Percentiles rank a stretch among this genome's conserved stretches.
Evolutionary conservation across 1,284 basidiomycete genomes (phyloP).

Genomic region (Trichosporon asahii): DNA sequence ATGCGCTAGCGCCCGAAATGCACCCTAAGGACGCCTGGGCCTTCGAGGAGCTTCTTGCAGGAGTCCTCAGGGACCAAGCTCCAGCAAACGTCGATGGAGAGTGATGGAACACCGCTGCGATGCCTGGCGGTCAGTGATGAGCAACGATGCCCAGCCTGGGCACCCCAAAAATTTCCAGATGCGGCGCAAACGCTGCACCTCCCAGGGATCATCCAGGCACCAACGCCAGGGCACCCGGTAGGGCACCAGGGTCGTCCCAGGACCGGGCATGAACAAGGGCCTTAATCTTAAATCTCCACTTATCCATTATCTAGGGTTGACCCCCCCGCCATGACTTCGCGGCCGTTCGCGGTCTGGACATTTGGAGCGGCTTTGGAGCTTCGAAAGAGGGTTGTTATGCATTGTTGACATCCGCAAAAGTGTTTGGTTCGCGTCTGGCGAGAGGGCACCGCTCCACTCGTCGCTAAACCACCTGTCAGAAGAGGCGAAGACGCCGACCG

Average conservation of each 20-base stretch:
- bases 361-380: neutral
- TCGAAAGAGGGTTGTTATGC: neutral
- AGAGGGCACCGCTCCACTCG: neutral
- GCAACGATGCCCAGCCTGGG: neutral
- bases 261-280: slow-evolving; percentile 2
- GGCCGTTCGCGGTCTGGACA: neutral
- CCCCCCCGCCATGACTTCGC: neutral
- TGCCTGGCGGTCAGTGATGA: neutral
- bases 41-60: neutral
- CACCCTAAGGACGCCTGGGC: neutral
- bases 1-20: neutral
- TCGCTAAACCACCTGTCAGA: neutral
- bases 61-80: neutral
- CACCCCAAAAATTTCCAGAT: slow-evolving; percentile 10
- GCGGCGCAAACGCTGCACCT: neutral
- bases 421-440: neutral
- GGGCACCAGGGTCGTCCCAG: neutral
- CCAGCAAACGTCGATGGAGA: neutral
- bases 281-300: slow-evolving; percentile 8
- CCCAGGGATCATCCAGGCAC: neutral
- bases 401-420: neutral
- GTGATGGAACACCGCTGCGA: neutral
- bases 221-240: neutral
- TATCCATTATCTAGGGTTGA: neutral
- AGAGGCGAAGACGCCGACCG: neutral